Evolutionary conservation across 2,329 filamentous ascomycete genomes (phyloP), one percentile per base, ranked within the genome.

Genomic region (Chalara sp.): DNA sequence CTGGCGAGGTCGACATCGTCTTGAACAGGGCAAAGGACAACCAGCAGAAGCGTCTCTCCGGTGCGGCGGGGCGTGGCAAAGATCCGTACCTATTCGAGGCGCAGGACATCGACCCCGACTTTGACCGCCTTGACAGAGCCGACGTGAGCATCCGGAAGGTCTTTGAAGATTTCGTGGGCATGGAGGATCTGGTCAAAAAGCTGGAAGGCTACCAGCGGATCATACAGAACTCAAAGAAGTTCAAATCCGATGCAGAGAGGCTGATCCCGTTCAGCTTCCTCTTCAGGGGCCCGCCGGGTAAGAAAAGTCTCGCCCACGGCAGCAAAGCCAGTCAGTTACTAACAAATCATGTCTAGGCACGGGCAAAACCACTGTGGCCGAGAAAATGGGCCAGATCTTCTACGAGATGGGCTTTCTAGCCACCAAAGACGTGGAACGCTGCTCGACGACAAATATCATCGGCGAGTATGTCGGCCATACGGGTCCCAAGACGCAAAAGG

Each of bases 301-400:
- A n/a, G n/a, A n/a, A n/a, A n/a, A n/a, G n/a, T n/a, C n/a, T n/a
- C n/a, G n/a, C n/a, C n/a, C n/a, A n/a, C n/a, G n/a, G n/a, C n/a
- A n/a, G n/a, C n/a, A n/a, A n/a, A n/a, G n/a, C n/a, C n/a, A n/a
- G n/a, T n/a, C n/a, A n/a, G n/a, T n/a, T n/a, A n/a, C n/a, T n/a
- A n/a, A n/a, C n/a, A n/a, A n/a, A n/a, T n/a, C n/a, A n/a, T n/a
- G n/a, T n/a, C n/a, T n/a, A n/a, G n/a, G n/a, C n/a, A n/a, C 86
- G 0, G 87, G 86, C 0, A 90, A 90, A 60, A 89, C n/a, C 86
- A 83, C 82, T 0, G 88, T 77, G 0, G 87, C 87, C 0, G 70
- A 75, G n/a, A 86, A 83, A 54, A 87, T 91, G 75, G 86, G 86
- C 4, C 78, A 87, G 54, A 72, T 91, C 0, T 91, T 80, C 60